phyloP scores from a whole-genome alignment of 441 rosid genomes.

The Hura crepitans region DNA sequence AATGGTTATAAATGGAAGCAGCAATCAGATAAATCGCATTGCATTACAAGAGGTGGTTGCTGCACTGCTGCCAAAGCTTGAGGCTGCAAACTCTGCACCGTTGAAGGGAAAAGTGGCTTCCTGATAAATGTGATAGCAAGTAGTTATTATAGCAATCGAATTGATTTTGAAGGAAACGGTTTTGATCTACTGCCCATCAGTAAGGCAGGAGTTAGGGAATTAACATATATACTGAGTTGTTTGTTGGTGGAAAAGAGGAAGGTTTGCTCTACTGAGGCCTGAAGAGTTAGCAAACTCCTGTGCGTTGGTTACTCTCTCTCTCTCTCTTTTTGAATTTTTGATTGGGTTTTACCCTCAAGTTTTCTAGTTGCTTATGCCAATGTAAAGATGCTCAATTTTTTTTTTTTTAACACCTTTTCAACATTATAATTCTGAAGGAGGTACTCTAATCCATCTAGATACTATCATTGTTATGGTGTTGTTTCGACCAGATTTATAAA shows the following conservation, averaged over 20 bases:
- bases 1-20: conserved; percentile 40
- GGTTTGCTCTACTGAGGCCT: background rate
- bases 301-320: background rate
- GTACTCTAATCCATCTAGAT: background rate
- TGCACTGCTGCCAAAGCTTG: conserved; percentile 63
- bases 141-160: background rate
- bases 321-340: background rate
- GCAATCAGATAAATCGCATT: conserved; percentile 30
- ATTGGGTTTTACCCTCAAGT: background rate
- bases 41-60: conserved; percentile 54
- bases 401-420: conserved; percentile 10
- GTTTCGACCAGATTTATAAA: background rate
- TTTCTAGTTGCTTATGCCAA: background rate
- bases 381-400: conserved; percentile 16
- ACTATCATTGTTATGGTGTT: background rate
- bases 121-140: conserved; percentile 29
- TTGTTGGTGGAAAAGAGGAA: background rate
- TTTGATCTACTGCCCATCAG: conserved; percentile 3
- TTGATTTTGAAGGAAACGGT: conserved; percentile 16
- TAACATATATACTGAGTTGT: background rate
- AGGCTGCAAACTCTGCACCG: conserved; percentile 34
- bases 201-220: conserved; percentile 11
- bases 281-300: conserved; percentile 9
- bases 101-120: conserved; percentile 44
- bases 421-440: background rate